phyloP scores from a whole-genome alignment of 495 filamentous ascomycete species.

The Sporormia fimetaria region DNA sequence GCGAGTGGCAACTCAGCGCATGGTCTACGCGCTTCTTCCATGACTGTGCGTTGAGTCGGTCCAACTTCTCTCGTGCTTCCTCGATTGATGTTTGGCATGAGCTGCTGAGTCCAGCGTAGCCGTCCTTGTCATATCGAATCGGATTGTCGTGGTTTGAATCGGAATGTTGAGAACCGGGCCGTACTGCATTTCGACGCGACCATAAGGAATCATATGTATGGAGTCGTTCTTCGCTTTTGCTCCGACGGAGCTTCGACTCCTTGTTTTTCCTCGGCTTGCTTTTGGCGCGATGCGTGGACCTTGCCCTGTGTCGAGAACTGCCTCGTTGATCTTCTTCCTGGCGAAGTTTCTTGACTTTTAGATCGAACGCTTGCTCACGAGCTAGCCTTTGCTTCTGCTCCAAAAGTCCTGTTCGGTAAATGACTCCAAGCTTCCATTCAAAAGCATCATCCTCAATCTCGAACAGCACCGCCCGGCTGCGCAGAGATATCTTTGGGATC shows the following conservation, averaged over 20 bases:
- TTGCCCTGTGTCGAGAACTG: slow-evolving; percentile 42
- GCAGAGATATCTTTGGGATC: slow-evolving; percentile 71
- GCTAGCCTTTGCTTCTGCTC: slow-evolving; percentile 85
- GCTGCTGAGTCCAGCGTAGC: slow-evolving; percentile 53
- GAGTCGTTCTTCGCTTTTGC: slow-evolving; percentile 27
- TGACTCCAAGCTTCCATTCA: slow-evolving; percentile 89
- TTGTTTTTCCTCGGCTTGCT: slow-evolving; percentile 21
- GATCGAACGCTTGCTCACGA: slow-evolving; percentile 74
- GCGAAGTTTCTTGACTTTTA: slow-evolving; percentile 75
- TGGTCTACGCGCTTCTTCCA: slow-evolving; percentile 90
- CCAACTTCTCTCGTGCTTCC: slow-evolving; percentile 62
- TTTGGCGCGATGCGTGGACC: slow-evolving; percentile 35
- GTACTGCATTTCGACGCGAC: too few relatives aligned
- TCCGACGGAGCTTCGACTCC: slow-evolving; percentile 17
- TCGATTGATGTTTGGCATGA: slow-evolving; percentile 57
- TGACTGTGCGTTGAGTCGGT: slow-evolving; percentile 70
- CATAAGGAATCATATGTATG: too few relatives aligned
- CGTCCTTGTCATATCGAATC: slow-evolving; percentile 74
- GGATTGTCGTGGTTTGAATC: slow-evolving; percentile 35
- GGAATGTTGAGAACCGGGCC: too few relatives aligned
- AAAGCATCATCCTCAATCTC: slow-evolving; percentile 94
- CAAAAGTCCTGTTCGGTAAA: slow-evolving; percentile 75
- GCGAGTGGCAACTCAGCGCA: slow-evolving; percentile 54
- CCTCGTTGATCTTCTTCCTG: slow-evolving; percentile 46
- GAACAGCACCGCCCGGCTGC: slow-evolving; percentile 70